phyloP scores from a whole-genome alignment of 2,329 filamentous ascomycete genomes.

The Phaeoacremonium minimum region DNA sequence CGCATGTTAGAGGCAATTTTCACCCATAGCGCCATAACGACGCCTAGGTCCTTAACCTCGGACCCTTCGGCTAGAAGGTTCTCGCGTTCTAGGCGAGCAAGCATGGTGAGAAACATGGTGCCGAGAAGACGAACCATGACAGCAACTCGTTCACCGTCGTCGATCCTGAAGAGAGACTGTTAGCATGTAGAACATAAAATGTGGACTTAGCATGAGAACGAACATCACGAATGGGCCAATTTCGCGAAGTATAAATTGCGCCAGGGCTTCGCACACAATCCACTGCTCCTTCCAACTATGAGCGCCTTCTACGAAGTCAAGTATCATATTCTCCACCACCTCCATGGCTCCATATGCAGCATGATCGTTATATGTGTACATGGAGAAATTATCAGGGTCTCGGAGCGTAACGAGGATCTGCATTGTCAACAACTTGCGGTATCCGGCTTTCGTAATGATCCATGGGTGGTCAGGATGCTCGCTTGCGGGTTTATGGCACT shows the following conservation, averaged over 20 bases:
- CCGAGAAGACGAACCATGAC: conserved; percentile 16
- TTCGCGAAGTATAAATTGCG: neutral
- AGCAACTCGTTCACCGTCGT: conserved; percentile 18
- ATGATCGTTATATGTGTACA: conserved; percentile 39
- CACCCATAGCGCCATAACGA: conserved; percentile 31
- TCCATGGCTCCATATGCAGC: conserved; percentile 33
- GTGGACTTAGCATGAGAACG: neutral
- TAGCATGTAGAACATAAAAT: neutral
- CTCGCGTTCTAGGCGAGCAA: conserved; percentile 27
- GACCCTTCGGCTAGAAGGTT: conserved; percentile 24
- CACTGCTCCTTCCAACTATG: conserved; percentile 27
- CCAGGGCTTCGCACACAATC: conserved; percentile 31
- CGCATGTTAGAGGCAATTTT: conserved; percentile 11
- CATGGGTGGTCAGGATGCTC: conserved; percentile 26
- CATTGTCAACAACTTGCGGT: conserved; percentile 17
- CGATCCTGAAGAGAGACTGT: conserved; percentile 15
- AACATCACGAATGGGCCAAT: neutral
- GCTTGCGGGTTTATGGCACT: conserved; percentile 21
- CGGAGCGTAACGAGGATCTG: conserved; percentile 15
- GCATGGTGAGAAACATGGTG: conserved; percentile 31
- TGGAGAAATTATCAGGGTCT: conserved; percentile 30
- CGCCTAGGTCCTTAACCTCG: conserved; percentile 28
- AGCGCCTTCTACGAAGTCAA: conserved; percentile 26
- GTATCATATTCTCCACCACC: conserved; percentile 33
- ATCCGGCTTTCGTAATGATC: conserved; percentile 22